A percentile compares a stretch with the other conserved stretches of the same genome.
phyloP scores from a whole-genome alignment of 2,329 filamentous ascomycete genomes.

The Daldinia eschscholtzii region DNA sequence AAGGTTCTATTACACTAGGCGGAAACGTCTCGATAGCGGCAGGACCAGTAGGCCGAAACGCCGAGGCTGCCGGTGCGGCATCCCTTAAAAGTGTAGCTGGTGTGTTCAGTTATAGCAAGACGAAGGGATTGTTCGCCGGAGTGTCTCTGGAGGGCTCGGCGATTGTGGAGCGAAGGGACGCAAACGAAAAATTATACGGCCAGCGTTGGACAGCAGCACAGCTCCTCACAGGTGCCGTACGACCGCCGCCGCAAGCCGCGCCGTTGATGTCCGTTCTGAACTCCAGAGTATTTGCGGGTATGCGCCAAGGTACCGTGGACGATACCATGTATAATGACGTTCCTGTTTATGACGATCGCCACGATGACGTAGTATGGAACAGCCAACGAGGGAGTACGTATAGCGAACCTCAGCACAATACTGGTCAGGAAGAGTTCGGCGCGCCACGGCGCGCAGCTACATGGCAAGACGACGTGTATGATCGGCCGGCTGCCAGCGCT shows the following conservation, averaged over 20 bases:
- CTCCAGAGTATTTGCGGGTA: constrained; percentile 84
- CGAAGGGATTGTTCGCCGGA: constrained; percentile 95
- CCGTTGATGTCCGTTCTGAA: constrained; percentile 88
- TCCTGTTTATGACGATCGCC: constrained; percentile 86
- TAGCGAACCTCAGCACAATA: constrained; percentile 52
- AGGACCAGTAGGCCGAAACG: constrained; percentile 92
- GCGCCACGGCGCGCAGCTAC: constrained; percentile 73
- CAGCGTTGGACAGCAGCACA: constrained; percentile 83
- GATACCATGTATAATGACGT: constrained; percentile 92
- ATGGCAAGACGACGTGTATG: constrained; percentile 82
- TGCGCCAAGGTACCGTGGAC: constrained; percentile 60
- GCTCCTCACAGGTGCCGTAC: constrained; percentile 82
- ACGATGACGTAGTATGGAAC: constrained; percentile 88
- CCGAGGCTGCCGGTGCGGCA: constrained; percentile 93
- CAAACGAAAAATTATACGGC: constrained; percentile 96
- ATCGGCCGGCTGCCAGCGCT: constrained; percentile 63
- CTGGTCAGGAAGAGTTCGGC: constrained; percentile 63
- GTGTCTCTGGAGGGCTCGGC: constrained; percentile 94
- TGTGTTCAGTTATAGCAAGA: constrained; percentile 97
- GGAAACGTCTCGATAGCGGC: constrained; percentile 97
- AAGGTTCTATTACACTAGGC: constrained; percentile 90
- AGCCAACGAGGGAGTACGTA: constrained; percentile 77
- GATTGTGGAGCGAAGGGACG: constrained; percentile 93
- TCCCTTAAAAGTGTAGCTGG: constrained; percentile 90
- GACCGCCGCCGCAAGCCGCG: constrained; percentile 83